Evolutionary conservation across 1,139 yeast genomes (phyloP), one percentile per base, ranked within the genome.

Genomic region (Sugiyamaella japonica): DNA sequence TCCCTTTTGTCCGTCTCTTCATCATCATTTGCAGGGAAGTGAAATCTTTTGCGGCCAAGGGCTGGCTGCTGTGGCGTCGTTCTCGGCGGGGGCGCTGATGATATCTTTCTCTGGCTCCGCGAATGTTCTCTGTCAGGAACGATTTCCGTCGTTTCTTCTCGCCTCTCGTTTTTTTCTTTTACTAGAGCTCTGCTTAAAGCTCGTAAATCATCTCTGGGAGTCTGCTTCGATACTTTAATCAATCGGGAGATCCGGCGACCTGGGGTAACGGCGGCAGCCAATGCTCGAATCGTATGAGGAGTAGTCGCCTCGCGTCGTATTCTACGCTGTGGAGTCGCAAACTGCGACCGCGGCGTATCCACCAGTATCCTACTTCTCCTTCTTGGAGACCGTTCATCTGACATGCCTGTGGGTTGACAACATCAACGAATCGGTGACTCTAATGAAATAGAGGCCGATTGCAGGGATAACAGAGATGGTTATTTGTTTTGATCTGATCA

Each of bases 241-340:
- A 52, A 20, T 13, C 52, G 36, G 36, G 55, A 52, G 16, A 42
- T 16, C 32, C 48, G 23, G 40, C 55, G 45, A 1, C 49, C 37
- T 13, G 55, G 55, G 13, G 55, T 52, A 8, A 46, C 45, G n/a
- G 39, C 29, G 7, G 44, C 54, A 15, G 43, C 42, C 39, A 52
- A 36, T 7, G 55, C 55, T 29, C 55, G 52, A 23, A 48, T 52
- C 15, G 55, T 52, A 38, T 52, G 48, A 12, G 55, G 55, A 12
- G 55, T 52, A 13, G 52, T 52, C 16, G 55, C 46, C 13, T 47
- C 52, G 10, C 52, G 48, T 10, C 55, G 52, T 12, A 34, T 16
- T 32, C 48, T 23, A 13, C 52, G 34, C 29, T 41, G 52, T n/a
- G 51, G 51, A 1, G 51, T 48, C 13, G 49, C 49, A 13, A 37